A percentile compares a stretch with the other conserved stretches of the same genome.
phyloP scores from a whole-genome alignment of 495 filamentous ascomycete species.

The Penicillium argentinense region DNA sequence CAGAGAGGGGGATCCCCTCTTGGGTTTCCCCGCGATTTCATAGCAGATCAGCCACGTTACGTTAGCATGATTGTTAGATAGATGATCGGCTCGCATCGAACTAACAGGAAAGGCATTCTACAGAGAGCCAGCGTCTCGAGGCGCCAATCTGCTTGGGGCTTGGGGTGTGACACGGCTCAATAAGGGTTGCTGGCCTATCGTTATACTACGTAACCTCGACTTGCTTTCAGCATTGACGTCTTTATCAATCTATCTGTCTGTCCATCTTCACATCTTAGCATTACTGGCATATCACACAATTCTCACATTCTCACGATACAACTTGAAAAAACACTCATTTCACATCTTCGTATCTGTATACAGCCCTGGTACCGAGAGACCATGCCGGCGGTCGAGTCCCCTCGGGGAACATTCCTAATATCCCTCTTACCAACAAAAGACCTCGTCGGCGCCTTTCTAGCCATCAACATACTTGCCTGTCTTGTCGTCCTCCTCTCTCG shows the following conservation, averaged over 20 bases:
- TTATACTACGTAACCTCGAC: too few relatives aligned
- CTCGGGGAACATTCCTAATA: conserved; percentile 2
- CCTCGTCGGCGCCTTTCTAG: conserved; percentile 19
- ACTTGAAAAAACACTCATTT: too few relatives aligned
- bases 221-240: too few relatives aligned
- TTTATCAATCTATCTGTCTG: too few relatives aligned
- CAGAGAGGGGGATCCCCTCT: neutral
- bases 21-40: conserved; percentile 3
- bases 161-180: too few relatives aligned
- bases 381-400: conserved; percentile 5
- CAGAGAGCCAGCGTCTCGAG: too few relatives aligned
- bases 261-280: too few relatives aligned
- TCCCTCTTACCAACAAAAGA: conserved; percentile 17
- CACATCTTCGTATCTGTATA: too few relatives aligned
- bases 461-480: conserved; percentile 25
- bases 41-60: neutral
- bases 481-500: conserved; percentile 17
- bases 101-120: conserved; percentile 33
- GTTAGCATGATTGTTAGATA: conserved; percentile 1
- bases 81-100: conserved; percentile 28
- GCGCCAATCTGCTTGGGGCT: too few relatives aligned
- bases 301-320: too few relatives aligned
- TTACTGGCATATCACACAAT: too few relatives aligned
- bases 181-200: neutral
- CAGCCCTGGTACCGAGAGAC: neutral